Conservation (phyloP, 1,284 basidiomycete species). For the Moesziomyces sp. region DNA sequence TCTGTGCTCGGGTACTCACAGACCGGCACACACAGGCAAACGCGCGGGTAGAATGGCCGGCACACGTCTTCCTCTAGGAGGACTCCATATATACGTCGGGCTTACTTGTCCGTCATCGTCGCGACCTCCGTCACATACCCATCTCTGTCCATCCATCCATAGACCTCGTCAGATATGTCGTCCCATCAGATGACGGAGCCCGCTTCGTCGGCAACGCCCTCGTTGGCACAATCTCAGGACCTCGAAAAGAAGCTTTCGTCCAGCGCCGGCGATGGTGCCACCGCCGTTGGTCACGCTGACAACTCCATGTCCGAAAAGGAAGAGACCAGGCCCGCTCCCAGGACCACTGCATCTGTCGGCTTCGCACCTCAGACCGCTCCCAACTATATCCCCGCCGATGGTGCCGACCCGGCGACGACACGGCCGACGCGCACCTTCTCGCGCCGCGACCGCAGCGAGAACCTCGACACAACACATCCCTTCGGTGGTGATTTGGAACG, state of each 20-base stretch:
- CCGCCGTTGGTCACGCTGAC: slow-evolving; percentile 22
- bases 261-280: slow-evolving; percentile 33
- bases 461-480: slow-evolving; percentile 28
- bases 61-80: no score
- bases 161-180: slow-evolving; percentile 10
- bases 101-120: no score
- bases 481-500: slow-evolving; percentile 56
- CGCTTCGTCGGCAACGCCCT: slow-evolving; percentile 22
- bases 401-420: slow-evolving; percentile 9
- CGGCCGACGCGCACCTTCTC: slow-evolving; percentile 50
- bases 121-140: not conserved
- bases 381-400: slow-evolving; percentile 32
- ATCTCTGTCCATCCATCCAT: not conserved
- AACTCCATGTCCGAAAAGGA: slow-evolving; percentile 28
- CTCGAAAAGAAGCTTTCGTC: slow-evolving; percentile 45
- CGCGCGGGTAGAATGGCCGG: no score
- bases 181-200: slow-evolving; percentile 8
- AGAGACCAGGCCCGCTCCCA: not conserved
- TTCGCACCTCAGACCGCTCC: slow-evolving; percentile 20
- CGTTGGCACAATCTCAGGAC: slow-evolving; percentile 21
- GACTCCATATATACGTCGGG: not conserved
- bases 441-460: slow-evolving; percentile 32
- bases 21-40: no score
- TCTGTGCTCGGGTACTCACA: no score
- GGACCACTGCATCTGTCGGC: slow-evolving; percentile 17